Evolutionary conservation across 2,329 filamentous ascomycete genomes (phyloP).

Genomic region (Aspergillus aculeatus): DNA sequence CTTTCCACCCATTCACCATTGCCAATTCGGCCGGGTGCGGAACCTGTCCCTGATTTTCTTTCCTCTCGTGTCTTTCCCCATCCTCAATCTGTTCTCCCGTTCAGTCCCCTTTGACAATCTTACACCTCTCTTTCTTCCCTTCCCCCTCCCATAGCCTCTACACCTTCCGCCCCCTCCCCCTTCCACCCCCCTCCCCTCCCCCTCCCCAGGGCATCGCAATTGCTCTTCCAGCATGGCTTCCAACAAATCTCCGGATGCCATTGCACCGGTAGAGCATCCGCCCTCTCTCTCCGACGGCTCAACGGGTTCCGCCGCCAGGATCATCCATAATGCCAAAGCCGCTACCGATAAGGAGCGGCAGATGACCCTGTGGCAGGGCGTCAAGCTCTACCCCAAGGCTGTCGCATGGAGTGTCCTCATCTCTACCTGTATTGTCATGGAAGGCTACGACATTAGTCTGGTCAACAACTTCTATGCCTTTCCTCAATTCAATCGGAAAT

Average conservation of each 20-base stretch:
- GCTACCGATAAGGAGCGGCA: slow-evolving; percentile 53
- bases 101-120: neutral
- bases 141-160: neutral
- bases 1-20: neutral
- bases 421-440: slow-evolving; percentile 89
- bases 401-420: slow-evolving; percentile 80
- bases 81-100: neutral
- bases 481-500: slow-evolving; percentile 42
- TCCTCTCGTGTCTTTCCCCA: slow-evolving; percentile 1
- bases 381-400: slow-evolving; percentile 82
- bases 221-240: slow-evolving; percentile 26
- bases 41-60: slow-evolving; percentile 11
- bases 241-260: slow-evolving; percentile 29
- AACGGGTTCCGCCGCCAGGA: slow-evolving; percentile 28
- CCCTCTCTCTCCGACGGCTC: slow-evolving; percentile 19
- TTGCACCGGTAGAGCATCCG: slow-evolving; percentile 23
- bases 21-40: slow-evolving; percentile 5
- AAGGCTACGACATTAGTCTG: slow-evolving; percentile 79
- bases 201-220: slow-evolving; percentile 7
- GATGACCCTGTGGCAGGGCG: slow-evolving; percentile 73
- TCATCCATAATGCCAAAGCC: slow-evolving; percentile 43
- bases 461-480: slow-evolving; percentile 74
- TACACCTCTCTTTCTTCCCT: neutral
- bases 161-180: neutral
- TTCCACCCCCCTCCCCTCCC: neutral